phyloP scores from a whole-genome alignment of 2,329 filamentous ascomycete genomes.

The Coniochaeta sp. region DNA sequence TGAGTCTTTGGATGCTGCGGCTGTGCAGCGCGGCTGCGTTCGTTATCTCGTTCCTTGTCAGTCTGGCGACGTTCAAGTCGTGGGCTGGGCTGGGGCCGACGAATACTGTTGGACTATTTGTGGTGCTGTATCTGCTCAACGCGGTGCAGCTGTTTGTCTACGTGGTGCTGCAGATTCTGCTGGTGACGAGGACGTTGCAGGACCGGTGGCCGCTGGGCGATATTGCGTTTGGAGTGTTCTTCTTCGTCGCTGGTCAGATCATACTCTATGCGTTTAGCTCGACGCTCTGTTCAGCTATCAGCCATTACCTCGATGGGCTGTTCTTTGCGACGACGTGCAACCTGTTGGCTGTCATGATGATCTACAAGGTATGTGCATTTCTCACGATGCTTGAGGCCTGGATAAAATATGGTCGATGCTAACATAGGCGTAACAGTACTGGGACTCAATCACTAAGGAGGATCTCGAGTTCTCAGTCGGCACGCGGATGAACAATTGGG shows the following conservation, averaged over 20 bases:
- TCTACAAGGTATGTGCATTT: slow-evolving; percentile 70
- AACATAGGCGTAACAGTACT: slow-evolving; percentile 56
- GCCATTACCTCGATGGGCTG: slow-evolving; percentile 89
- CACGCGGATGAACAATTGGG: slow-evolving; percentile 94
- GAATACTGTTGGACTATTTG: slow-evolving; percentile 83
- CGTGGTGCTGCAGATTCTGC: slow-evolving; percentile 75
- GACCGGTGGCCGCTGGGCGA: slow-evolving; percentile 94
- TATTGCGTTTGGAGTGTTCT: slow-evolving; percentile 82
- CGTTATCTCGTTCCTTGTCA: slow-evolving; percentile 76
- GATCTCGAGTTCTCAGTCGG: slow-evolving; percentile 98
- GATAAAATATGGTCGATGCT: neutral
- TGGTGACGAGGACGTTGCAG: slow-evolving; percentile 83
- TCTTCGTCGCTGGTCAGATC: slow-evolving; percentile 88
- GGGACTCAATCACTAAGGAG: slow-evolving; percentile 98
- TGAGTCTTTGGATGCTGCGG: slow-evolving; percentile 90
- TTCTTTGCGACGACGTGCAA: slow-evolving; percentile 96
- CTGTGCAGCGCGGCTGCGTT: slow-evolving; percentile 75
- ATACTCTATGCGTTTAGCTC: slow-evolving; percentile 85
- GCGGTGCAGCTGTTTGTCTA: slow-evolving; percentile 82
- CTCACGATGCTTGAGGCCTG: neutral
- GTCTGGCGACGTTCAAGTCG: slow-evolving; percentile 84
- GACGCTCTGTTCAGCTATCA: slow-evolving; percentile 72
- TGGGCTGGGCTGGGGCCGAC: slow-evolving; percentile 81
- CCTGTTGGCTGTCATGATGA: slow-evolving; percentile 95
- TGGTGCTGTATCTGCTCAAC: slow-evolving; percentile 87